These are phyloP conservation scores for Fusarium acutatum DNA, from an alignment of 2,329 filamentous ascomycete genomes.

Conservation along the genomic window DNA sequence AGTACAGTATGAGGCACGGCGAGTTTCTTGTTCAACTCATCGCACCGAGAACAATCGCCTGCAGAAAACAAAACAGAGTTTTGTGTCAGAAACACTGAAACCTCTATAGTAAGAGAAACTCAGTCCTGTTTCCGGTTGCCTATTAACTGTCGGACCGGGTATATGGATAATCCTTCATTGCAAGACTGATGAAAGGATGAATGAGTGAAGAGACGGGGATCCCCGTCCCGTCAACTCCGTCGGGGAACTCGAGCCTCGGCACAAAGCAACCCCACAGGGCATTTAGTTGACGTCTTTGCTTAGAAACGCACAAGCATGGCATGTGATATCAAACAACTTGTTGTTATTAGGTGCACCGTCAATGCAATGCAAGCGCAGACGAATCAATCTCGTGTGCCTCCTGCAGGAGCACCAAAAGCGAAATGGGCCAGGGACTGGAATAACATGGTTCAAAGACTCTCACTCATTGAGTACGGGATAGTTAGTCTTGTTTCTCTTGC, in stretches of 20 bases:
- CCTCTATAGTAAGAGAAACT: conserved; percentile 24
- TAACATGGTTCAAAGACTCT: conserved; percentile 8
- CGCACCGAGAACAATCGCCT: conserved; percentile 5
- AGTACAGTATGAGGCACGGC: not conserved
- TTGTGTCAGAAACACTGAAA: conserved; percentile 9
- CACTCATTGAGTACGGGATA: not conserved
- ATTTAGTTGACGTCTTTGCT: not conserved
- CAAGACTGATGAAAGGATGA: not conserved
- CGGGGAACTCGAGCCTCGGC: conserved; percentile 24
- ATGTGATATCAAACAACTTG: conserved; percentile 29
- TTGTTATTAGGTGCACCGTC: conserved; percentile 23
- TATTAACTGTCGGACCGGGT: conserved; percentile 20
- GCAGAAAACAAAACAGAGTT: not conserved
- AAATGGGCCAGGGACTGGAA: conserved; percentile 19
- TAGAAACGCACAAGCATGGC: not conserved
- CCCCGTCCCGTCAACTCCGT: not conserved
- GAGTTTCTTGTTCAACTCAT: conserved; percentile 5
- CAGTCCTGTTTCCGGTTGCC: conserved; percentile 7
- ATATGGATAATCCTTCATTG: not conserved
- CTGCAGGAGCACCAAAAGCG: conserved; percentile 22
- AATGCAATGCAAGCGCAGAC: conserved; percentile 17
- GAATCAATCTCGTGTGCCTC: conserved; percentile 20
- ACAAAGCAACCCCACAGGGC: conserved; percentile 15
- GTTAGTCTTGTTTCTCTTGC: conserved; percentile 19
- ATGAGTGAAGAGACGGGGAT: not conserved